phyloP scores from a whole-genome alignment of 208 protist genomes.

The Strigomonas oncopelti region DNA sequence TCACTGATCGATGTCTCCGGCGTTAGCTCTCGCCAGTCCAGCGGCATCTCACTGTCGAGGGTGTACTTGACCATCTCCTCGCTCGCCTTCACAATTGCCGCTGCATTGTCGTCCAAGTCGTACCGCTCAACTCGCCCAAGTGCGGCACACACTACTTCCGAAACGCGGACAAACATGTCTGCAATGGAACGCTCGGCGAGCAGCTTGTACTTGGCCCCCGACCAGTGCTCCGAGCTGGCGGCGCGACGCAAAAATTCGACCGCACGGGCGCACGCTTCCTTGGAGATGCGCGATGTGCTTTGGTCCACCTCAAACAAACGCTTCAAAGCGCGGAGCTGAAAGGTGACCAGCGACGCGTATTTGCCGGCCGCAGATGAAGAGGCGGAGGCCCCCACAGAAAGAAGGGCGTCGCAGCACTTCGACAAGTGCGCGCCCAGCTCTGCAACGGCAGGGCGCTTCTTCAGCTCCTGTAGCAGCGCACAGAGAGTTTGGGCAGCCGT shows the following conservation, averaged over 20 bases:
- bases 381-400: background rate
- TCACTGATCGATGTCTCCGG: constrained; percentile 12
- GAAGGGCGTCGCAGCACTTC: background rate
- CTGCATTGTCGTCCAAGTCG: background rate
- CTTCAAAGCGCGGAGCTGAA: background rate
- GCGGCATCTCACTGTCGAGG: constrained; percentile 48
- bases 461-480: background rate
- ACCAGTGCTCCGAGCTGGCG: background rate
- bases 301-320: background rate
- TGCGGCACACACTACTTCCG: background rate
- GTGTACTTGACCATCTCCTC: constrained; percentile 10
- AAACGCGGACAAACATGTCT: background rate
- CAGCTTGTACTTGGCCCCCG: background rate
- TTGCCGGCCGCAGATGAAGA: background rate
- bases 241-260: background rate
- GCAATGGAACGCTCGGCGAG: background rate
- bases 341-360: background rate
- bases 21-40: constrained; percentile 47
- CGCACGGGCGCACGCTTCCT: background rate
- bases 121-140: background rate
- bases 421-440: background rate
- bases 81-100: background rate
- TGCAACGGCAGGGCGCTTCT: background rate
- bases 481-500: background rate
- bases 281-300: background rate